Evolutionary conservation across 805 yeast species (phyloP), one percentile per base, ranked within the genome.

Genomic region (Hermanozyma aechmeae): DNA sequence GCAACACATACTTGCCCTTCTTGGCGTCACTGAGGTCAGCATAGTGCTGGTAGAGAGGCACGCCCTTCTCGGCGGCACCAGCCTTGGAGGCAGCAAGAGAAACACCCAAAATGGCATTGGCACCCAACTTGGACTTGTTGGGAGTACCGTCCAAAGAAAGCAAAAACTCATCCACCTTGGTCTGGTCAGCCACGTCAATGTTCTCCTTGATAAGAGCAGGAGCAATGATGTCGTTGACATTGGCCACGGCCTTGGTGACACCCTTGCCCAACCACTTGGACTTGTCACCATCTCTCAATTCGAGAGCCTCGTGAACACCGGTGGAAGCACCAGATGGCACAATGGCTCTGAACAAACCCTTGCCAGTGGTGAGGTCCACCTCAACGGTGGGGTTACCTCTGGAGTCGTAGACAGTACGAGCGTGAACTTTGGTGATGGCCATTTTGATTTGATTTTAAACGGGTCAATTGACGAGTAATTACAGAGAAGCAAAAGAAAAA

Each of bases 361-460:
- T 76, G 42, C 73, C 89, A 57, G 98, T 89, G 75, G 80, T 71
- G 53, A 89, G 56, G 58, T 92, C 97, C 49, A 92, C 97, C 78
- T 92, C 97, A 52, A 92, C 98, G 50, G 98, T 89, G 71, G 98
- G 98, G 79, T 89, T 92, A 71, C 97, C 97, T 72, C 98, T 85
- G 53, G 97, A 89, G 73, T 89, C 98, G 80, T 92, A 89, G 68
- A 89, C 95, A 76, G 77, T 81, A 72, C 98, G 87, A 55, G 97
- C 83, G 66, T 72, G 78, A 51, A 87, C 69, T 68, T 89, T 87
- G 48, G 83, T 63, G 55, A 84, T 75, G 50, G 95, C 80, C 95
- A 84, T 84, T 60, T 32, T 58, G 33, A 16, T 24, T 24, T 27
- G 28, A 24, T 30, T 16, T 29, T 27, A 18, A n/a, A n/a, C n/a